These are phyloP conservation scores for Cladosporium velox DNA, from an alignment of 2,329 filamentous ascomycete species.

Conservation along the genomic window DNA sequence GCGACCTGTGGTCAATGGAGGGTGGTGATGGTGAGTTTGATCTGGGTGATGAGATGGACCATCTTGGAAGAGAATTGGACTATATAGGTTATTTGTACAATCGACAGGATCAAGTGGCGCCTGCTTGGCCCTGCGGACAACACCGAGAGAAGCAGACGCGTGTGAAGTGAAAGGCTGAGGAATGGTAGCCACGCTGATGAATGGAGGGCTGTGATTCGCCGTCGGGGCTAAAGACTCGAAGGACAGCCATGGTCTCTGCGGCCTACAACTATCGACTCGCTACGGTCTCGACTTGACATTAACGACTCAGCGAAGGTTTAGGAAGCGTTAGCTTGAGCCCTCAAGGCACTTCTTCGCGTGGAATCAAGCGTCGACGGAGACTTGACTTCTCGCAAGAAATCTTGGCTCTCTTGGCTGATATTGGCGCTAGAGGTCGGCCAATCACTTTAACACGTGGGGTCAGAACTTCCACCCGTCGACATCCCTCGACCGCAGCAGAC, in stretches of 20 bases:
- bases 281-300: not conserved
- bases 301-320: not conserved
- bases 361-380: not conserved
- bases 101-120: not conserved
- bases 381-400: not conserved
- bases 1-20: conserved; percentile 15
- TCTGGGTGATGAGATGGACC: conserved; percentile 8
- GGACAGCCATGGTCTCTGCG: not conserved
- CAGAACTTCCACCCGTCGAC: not conserved
- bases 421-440: not conserved
- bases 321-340: not conserved
- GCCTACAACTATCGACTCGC: conserved; percentile 1
- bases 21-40: not conserved
- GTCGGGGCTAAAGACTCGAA: not conserved
- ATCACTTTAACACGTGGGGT: not conserved
- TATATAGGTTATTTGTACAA: not conserved
- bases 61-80: not conserved
- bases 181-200: conserved; percentile 12
- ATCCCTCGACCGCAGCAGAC: not conserved
- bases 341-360: conserved; percentile 2
- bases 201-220: conserved; percentile 11
- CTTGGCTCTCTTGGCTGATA: conserved; percentile 6
- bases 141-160: not conserved
- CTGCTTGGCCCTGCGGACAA: not conserved
- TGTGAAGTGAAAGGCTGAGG: conserved; percentile 10